Percentiles rank a stretch among this genome's conserved stretches.
Evolutionary conservation across 352 stramenopile genomes (phyloP).

Genomic region (Globisporangium cederbergense): DNA sequence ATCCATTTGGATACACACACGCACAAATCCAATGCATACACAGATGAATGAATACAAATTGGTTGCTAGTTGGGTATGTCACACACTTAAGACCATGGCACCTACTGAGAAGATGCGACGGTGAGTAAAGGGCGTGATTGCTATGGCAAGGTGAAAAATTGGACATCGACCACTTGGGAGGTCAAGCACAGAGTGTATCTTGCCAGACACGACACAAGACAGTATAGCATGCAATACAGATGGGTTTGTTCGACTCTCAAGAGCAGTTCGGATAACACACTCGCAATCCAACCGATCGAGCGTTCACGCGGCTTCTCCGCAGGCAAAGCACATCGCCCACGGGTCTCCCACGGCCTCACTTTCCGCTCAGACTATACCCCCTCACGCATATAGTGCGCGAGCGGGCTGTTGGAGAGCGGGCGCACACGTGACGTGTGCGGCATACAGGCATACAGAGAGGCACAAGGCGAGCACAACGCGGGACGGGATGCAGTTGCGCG

Average conservation of each 20-base stretch:
- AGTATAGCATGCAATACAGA: slow-evolving; percentile 14
- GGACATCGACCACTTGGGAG: slow-evolving; percentile 70
- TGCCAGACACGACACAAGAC: slow-evolving; percentile 30
- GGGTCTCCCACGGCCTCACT: slow-evolving; percentile 34
- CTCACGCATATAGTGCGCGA: slow-evolving; percentile 42
- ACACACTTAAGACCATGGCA: slow-evolving; percentile 78
- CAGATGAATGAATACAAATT: neutral
- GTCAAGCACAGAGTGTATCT: slow-evolving; percentile 88
- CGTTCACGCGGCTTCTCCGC: slow-evolving; percentile 29
- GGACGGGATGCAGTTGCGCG: neutral
- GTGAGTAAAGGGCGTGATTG: slow-evolving; percentile 69
- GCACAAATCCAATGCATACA: neutral
- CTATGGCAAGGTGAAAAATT: slow-evolving; percentile 86
- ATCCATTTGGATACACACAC: slow-evolving; percentile 19
- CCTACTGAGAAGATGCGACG: slow-evolving; percentile 50
- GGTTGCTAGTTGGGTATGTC: slow-evolving; percentile 26
- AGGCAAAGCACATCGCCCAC: slow-evolving; percentile 29
- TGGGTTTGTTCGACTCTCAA: slow-evolving; percentile 32
- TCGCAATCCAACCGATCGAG: slow-evolving; percentile 20
- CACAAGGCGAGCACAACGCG: neutral
- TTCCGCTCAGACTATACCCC: slow-evolving; percentile 83
- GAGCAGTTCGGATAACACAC: slow-evolving; percentile 22
- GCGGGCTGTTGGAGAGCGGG: slow-evolving; percentile 72
- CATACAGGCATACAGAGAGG: neutral
- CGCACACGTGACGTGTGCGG: slow-evolving; percentile 2